Conservation (phyloP, 2,329 filamentous ascomycete species). For the Calonectria leucothoes region DNA sequence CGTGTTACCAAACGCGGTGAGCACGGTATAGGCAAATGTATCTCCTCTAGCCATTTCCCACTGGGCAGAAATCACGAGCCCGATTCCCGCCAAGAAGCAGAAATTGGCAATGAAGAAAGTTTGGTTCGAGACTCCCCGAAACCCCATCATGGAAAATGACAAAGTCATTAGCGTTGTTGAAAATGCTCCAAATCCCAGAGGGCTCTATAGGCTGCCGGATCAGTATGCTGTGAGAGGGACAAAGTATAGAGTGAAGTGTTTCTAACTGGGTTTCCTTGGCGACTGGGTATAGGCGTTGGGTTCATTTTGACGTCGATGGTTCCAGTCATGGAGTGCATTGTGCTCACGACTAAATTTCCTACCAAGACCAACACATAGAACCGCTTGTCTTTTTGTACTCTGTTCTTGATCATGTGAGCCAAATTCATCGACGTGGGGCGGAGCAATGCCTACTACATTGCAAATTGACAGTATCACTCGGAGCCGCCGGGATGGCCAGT, state of each 20-base stretch:
- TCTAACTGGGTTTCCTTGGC: background rate
- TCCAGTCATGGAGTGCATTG: background rate
- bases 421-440: background rate
- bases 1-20: constrained; percentile 62
- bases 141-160: constrained; percentile 66
- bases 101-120: constrained; percentile 67
- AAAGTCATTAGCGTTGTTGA: constrained; percentile 65
- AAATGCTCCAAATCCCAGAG: constrained; percentile 46
- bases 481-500: background rate
- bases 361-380: background rate
- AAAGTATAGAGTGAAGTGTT: too few relatives aligned
- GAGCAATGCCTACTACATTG: background rate
- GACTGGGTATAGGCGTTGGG: background rate
- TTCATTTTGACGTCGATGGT: background rate
- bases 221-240: background rate
- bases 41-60: constrained; percentile 67
- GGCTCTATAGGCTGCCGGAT: background rate
- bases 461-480: background rate
- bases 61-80: constrained; percentile 65
- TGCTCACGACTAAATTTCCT: background rate
- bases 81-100: constrained; percentile 62
- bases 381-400: background rate
- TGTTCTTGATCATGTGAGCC: too few relatives aligned
- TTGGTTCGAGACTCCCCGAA: constrained; percentile 59
- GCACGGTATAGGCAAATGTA: constrained; percentile 63